phyloP scores from a whole-genome alignment of 1,284 basidiomycete genomes.

The Ustilago curta region DNA sequence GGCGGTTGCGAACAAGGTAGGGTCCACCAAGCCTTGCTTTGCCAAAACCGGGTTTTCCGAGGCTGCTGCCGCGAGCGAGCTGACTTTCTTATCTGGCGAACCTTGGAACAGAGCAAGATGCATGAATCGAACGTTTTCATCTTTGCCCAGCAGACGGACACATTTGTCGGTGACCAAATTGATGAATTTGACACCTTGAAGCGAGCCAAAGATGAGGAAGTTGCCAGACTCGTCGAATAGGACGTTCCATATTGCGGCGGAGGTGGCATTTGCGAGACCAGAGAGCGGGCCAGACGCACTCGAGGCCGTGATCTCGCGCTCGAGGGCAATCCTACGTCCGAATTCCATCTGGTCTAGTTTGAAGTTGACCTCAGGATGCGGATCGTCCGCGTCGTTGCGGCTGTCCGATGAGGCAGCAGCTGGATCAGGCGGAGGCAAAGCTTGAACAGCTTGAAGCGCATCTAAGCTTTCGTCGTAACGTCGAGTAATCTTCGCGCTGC shows the following conservation, averaged over 20 bases:
- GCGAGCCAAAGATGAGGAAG: constrained; percentile 90
- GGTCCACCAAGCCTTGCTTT: constrained; percentile 77
- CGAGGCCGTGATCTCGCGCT: constrained; percentile 87
- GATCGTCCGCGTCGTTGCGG: background rate
- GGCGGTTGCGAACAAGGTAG: constrained; percentile 91
- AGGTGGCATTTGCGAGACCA: constrained; percentile 61
- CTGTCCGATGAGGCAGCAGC: background rate
- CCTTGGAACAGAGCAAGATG: constrained; percentile 93
- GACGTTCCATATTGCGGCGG: constrained; percentile 72
- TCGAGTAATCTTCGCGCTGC: constrained; percentile 87
- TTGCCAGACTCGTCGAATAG: constrained; percentile 97
- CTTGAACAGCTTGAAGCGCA: constrained; percentile 78
- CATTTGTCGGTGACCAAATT: constrained; percentile 95
- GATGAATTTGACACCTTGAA: constrained; percentile 96
- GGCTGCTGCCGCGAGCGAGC: constrained; percentile 86
- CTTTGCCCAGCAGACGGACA: constrained; percentile 88
- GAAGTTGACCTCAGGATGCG: constrained; percentile 72
- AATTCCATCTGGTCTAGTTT: constrained; percentile 99
- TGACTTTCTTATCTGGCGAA: constrained; percentile 84
- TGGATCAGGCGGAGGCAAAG: constrained; percentile 13
- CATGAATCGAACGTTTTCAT: constrained; percentile 91
- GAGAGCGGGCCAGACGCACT: constrained; percentile 72
- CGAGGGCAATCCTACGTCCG: constrained; percentile 89
- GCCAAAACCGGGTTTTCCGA: constrained; percentile 94
- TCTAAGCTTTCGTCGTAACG: constrained; percentile 94